A percentile compares a stretch with the other conserved stretches of the same genome.
phyloP scores from a whole-genome alignment of 345 rosid genomes.

The Laguncularia racemosa region DNA sequence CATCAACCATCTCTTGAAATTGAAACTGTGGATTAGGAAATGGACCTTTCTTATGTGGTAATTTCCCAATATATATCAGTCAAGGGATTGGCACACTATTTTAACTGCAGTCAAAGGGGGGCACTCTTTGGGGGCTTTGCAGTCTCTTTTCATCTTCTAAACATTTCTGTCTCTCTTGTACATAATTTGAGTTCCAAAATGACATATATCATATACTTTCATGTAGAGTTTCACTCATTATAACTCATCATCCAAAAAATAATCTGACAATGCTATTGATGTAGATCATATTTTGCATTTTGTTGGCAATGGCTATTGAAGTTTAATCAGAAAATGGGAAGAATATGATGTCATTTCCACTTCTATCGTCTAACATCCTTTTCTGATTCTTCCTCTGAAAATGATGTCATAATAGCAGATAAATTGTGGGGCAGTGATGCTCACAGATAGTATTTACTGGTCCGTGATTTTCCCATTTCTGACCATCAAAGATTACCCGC shows the following conservation, averaged over 20 bases:
- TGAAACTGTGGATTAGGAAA: no score
- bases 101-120: no score
- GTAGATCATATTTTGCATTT: not conserved
- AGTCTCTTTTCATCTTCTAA: no score
- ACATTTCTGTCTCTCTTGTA: no score
- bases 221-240: not conserved
- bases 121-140: no score
- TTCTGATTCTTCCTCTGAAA: slow-evolving; percentile 2
- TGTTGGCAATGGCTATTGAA: not conserved
- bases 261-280: not conserved
- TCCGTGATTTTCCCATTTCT: slow-evolving; percentile 54
- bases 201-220: no score
- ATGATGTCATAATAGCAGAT: slow-evolving; percentile 27
- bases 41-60: no score
- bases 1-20: not conserved
- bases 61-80: not conserved
- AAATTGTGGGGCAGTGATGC: slow-evolving; percentile 55
- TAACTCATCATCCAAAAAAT: not conserved
- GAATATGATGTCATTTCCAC: not conserved
- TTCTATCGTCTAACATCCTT: not conserved
- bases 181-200: no score
- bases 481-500: slow-evolving; percentile 34
- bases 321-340: not conserved
- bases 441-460: slow-evolving; percentile 66
- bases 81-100: not conserved